Base-by-base conservation (phyloP, 2,329 filamentous ascomycete species). In the Capronia epimyces region DNA sequence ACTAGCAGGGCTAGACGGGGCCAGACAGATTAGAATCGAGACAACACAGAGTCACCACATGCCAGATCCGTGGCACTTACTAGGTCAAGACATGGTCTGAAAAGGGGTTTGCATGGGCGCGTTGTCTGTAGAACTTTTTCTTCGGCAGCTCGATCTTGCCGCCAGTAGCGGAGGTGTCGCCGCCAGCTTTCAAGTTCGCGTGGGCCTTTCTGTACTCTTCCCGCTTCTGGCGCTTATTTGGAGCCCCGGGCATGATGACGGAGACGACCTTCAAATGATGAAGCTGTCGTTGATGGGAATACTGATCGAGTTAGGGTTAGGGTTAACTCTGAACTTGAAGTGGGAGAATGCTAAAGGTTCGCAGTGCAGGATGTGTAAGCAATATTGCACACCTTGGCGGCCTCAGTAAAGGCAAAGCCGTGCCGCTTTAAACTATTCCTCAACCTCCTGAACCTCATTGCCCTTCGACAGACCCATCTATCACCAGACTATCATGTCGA, bases 61-160 rank as follows among this genome's bases (percentile, higher is more conserved):
- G 39, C 13, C 24, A 32, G 7, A n/a, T 32, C 29, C 3, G 29
- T 32, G 22, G 40, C 15, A 74, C 81, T 63, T 79, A 95, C 93
- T 98, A 98, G 63, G 79, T 77, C 66, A 98, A 75, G 51, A 81
- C 75, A 74, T 98, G 93, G 65, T 98, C 93, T 2, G 91, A 96
- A 72, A 98, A 98, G 5, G 91, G 90, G 73, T 98, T 98, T 57
- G 93, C 93, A 72, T 98, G 93, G 31, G 93, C 93, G 68, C 93
- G 81, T 71, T 98, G 93, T 49, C 93, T 82, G 69, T 95, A 98
- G 73, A 93, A 95, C 73, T 87, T 91, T 77, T 98, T 98, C 71
- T 88, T 85, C 8, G 93, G 93, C 63, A 96, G 72, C 62, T 82
- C 78, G 6, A 81, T 71, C 32, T 72, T 56, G 27, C 52, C 57